Base-by-base conservation (phyloP, 495 filamentous ascomycete genomes). In the Aspergillus diversus region DNA sequence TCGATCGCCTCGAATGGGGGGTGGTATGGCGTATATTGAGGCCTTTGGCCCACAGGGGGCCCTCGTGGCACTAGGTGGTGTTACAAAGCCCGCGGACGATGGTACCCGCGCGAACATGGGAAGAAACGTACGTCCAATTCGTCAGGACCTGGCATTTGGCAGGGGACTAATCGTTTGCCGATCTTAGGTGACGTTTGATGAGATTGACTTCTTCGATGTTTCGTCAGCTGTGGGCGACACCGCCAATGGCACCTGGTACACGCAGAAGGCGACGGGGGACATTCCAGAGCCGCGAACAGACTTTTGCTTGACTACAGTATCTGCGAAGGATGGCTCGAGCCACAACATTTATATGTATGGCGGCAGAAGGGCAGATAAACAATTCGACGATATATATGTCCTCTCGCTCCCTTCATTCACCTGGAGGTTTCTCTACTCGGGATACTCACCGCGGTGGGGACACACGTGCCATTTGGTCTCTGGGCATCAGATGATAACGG, bases 331-430 rank as follows among this genome's bases (percentile, higher is more conserved):
- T 66, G 70, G 67, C 5, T 86, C 83, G 8, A 87, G 83, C 37
- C 83, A 84, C 70, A 87, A 89, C 67, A 88, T 91, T 49, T 92
- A 91, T 68, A 86, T 87, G 59, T 92, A 92, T 61, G 89, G 89
- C 17, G 89, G 89, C 2, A 89, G 83, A 63, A 70, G 85, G 52
- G 87, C 83, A 0, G 35, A 69, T 12, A 64, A 66, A 15, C 81
- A 78, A 53, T 85, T 72, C 16, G 88, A 90, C 64, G 86, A 90
- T 52, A 85, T 93, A n/a, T 91, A 88, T 72, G 81, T 92, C 17
- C 68, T 93, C 33, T 90, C 89, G 0, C 68, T 93, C 12, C 90
- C 91, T 1, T 85, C 88, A 0, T 92, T 93, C 71, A 85, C 74
- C 13, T 93, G 90, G 90, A 85, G 63, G 79, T 87, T n/a, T 79